phyloP scores from a whole-genome alignment of 352 stramenopile species.

The Phytopythium cucurbitacearum region DNA sequence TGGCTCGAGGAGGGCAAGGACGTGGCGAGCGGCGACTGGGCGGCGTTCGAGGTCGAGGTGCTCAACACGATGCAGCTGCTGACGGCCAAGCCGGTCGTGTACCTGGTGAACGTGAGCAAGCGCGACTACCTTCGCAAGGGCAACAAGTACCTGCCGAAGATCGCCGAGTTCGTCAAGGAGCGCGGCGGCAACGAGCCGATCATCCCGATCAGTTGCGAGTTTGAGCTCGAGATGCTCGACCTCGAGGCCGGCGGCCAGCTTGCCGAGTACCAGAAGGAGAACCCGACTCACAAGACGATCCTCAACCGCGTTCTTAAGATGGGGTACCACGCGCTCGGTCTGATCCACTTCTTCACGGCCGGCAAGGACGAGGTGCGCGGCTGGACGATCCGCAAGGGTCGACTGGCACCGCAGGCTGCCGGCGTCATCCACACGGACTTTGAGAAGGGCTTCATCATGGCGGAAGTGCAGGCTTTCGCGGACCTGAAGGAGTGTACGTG shows the following conservation, averaged over 20 bases:
- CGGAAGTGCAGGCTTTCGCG: conserved; percentile 86
- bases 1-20: conserved; percentile 87
- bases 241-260: conserved; percentile 60
- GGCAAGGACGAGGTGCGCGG: conserved; percentile 98
- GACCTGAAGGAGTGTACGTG: conserved; percentile 87
- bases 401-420: conserved; percentile 95
- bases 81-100: conserved; percentile 96
- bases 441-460: conserved; percentile 99
- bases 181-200: conserved; percentile 95
- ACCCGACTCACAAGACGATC: conserved; percentile 87
- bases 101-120: conserved; percentile 99
- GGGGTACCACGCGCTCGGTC: conserved; percentile 96
- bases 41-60: conserved; percentile 82
- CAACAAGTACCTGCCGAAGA: conserved; percentile 98
- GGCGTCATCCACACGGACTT: conserved; percentile 99
- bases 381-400: conserved; percentile 99
- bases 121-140: conserved; percentile 98
- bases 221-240: conserved; percentile 94
- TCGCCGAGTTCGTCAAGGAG: conserved; percentile 95
- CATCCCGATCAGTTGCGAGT: conserved; percentile 98
- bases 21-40: conserved; percentile 90
- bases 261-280: conserved; percentile 71
- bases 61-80: conserved; percentile 92
- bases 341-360: conserved; percentile 99
- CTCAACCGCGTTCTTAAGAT: conserved; percentile 97